A percentile compares a stretch with the other conserved stretches of the same genome.
These are phyloP conservation scores for Alnus rubra DNA, from an alignment of 306 rosid species.

Conservation along the genomic window DNA sequence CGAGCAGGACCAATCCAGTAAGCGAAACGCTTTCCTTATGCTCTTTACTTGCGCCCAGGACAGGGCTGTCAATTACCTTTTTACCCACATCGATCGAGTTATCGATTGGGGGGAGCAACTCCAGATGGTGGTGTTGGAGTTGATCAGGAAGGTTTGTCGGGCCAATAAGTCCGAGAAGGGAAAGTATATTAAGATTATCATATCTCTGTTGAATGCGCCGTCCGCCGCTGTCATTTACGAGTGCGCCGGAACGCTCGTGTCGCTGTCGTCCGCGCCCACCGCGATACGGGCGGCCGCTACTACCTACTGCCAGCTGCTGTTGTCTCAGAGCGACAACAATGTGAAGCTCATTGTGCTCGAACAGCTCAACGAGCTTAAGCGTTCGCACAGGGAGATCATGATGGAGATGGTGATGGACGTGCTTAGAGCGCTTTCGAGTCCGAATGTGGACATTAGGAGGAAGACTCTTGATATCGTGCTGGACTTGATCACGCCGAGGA, in stretches of 20 bases:
- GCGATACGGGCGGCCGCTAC: slow-evolving; percentile 86
- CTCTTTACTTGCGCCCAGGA: slow-evolving; percentile 87
- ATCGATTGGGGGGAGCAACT: slow-evolving; percentile 88
- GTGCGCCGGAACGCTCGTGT: slow-evolving; percentile 89
- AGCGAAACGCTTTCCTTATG: slow-evolving; percentile 95
- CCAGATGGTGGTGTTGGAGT: slow-evolving; percentile 84
- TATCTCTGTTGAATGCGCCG: slow-evolving; percentile 58
- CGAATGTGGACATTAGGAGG: slow-evolving; percentile 80
- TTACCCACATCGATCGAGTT: slow-evolving; percentile 63
- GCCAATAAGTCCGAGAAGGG: slow-evolving; percentile 77
- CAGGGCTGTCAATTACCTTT: slow-evolving; percentile 71
- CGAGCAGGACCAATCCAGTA: slow-evolving; percentile 82
- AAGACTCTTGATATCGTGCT: slow-evolving; percentile 90
- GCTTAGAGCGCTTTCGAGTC: slow-evolving; percentile 79
- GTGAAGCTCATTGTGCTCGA: slow-evolving; percentile 91
- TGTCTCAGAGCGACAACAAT: slow-evolving; percentile 95
- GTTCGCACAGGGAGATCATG: slow-evolving; percentile 77
- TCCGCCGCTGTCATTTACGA: slow-evolving; percentile 90
- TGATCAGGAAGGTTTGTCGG: slow-evolving; percentile 89
- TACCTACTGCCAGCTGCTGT: slow-evolving; percentile 75
- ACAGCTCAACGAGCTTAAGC: slow-evolving; percentile 76
- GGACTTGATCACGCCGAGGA: slow-evolving; percentile 78
- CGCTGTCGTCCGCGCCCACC: slow-evolving; percentile 85
- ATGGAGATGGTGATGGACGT: slow-evolving; percentile 96
- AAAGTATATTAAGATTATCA: slow-evolving; percentile 83